Conservation (phyloP, 140 eudicot genomes). For the Flaveria floridana region DNA sequence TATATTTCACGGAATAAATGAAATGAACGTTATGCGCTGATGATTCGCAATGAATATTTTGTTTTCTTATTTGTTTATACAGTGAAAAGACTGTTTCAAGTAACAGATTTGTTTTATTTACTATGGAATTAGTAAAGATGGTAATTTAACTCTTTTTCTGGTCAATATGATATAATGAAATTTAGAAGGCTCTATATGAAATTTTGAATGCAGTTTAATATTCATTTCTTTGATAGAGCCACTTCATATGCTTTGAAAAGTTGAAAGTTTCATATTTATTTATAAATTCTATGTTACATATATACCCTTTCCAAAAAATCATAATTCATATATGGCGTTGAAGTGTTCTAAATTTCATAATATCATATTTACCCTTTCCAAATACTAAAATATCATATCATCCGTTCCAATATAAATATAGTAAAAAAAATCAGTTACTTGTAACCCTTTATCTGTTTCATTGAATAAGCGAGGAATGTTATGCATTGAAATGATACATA, state of each 20-base stretch:
- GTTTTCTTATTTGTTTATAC: neutral
- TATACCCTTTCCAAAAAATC: neutral
- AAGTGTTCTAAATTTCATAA: neutral
- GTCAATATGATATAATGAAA: neutral
- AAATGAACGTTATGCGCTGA: neutral
- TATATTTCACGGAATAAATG: neutral
- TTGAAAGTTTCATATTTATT: neutral
- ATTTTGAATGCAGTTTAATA: neutral
- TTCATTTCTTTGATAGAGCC: neutral
- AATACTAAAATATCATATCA: neutral
- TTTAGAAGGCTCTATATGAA: neutral
- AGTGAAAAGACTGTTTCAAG: conserved; percentile 6
- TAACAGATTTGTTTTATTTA: neutral
- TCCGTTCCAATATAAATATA: neutral
- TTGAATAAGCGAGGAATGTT: neutral
- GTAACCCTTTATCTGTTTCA: neutral
- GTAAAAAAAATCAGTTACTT: neutral
- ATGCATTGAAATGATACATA: neutral
- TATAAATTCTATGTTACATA: neutral
- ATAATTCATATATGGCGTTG: too few relatives aligned
- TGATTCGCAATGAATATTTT: neutral
- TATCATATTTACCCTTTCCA: neutral
- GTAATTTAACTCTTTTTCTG: neutral
- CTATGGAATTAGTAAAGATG: neutral
- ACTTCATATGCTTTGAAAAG: neutral